Percentiles rank a stretch among this genome's conserved stretches.
Conservation (phyloP, 2,329 filamentous ascomycete genomes). For the Colletotrichum sp. region DNA sequence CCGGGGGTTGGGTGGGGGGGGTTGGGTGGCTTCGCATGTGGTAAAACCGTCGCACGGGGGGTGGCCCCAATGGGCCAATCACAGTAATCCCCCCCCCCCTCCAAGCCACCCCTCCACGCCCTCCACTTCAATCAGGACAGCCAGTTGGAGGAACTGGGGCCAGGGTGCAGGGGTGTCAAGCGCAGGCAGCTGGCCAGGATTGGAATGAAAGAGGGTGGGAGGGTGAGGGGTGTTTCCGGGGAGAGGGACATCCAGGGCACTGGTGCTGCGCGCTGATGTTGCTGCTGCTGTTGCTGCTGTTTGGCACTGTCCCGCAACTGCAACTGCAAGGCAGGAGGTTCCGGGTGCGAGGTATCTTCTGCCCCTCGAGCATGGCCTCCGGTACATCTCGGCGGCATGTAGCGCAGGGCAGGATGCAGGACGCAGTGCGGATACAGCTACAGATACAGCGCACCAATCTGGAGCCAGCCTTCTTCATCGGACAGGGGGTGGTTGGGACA, state of each 20-base stretch:
- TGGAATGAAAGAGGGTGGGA: background rate
- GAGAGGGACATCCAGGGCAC: background rate
- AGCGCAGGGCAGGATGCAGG: constrained; percentile 6
- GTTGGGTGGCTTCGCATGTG: too few species aligned
- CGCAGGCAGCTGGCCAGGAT: background rate
- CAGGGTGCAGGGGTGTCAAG: constrained; percentile 2
- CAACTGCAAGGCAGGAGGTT: background rate
- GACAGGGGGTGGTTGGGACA: background rate
- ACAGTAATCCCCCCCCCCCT: too few species aligned
- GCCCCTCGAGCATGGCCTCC: background rate
- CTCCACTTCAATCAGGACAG: background rate
- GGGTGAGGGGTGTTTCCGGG: background rate
- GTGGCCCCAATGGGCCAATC: too few species aligned
- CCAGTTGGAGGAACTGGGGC: constrained; percentile 11
- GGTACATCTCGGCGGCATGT: background rate
- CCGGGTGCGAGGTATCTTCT: background rate
- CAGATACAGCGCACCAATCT: constrained; percentile 15
- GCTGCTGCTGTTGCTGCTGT: background rate
- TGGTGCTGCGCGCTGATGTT: background rate
- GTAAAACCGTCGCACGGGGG: too few species aligned
- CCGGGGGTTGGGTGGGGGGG: too few species aligned
- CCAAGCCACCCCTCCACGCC: constrained; percentile 16
- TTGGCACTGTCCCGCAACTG: background rate
- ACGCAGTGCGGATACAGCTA: constrained; percentile 1
- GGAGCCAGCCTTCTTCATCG: background rate